These are phyloP conservation scores for Tetracentron sinense DNA, from an alignment of 164 flowering plant species.

Conservation along the genomic window DNA sequence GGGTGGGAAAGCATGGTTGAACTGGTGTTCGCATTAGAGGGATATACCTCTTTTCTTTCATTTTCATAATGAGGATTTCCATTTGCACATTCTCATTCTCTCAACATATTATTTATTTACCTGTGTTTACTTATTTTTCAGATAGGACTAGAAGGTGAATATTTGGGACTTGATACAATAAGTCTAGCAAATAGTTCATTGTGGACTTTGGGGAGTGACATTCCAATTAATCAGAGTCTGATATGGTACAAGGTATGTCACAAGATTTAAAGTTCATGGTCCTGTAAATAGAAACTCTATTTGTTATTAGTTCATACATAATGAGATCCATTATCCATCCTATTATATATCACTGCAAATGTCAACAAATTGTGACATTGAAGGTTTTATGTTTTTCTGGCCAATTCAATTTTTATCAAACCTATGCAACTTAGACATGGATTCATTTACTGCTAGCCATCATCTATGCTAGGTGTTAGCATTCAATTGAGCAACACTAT, in stretches of 20 bases:
- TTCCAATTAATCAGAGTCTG: conserved; percentile 41
- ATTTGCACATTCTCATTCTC: not conserved
- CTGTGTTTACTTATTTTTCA: conserved; percentile 15
- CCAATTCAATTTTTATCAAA: not conserved
- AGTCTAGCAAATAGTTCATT: conserved; percentile 42
- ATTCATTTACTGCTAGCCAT: not conserved
- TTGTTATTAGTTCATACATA: not conserved
- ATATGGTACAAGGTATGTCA: conserved; percentile 59
- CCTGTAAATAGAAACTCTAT: not conserved
- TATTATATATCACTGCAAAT: not conserved
- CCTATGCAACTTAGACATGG: not conserved
- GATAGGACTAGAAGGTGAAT: conserved; percentile 58
- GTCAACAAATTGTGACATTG: not conserved
- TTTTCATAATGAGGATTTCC: not conserved
- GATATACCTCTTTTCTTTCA: not conserved
- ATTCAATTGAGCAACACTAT: not conserved
- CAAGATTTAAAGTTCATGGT: not conserved
- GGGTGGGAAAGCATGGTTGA: not conserved
- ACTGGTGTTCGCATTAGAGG: not conserved
- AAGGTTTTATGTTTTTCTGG: not conserved
- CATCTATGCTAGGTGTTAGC: not conserved
- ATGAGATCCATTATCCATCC: not conserved
- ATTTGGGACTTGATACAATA: conserved; percentile 37
- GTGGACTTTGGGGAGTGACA: conserved; percentile 35
- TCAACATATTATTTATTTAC: not conserved